Evolutionary conservation across 2,329 filamentous ascomycete species (phyloP), one percentile per base, ranked within the genome.

Genomic region (Apiospora phragmitis): DNA sequence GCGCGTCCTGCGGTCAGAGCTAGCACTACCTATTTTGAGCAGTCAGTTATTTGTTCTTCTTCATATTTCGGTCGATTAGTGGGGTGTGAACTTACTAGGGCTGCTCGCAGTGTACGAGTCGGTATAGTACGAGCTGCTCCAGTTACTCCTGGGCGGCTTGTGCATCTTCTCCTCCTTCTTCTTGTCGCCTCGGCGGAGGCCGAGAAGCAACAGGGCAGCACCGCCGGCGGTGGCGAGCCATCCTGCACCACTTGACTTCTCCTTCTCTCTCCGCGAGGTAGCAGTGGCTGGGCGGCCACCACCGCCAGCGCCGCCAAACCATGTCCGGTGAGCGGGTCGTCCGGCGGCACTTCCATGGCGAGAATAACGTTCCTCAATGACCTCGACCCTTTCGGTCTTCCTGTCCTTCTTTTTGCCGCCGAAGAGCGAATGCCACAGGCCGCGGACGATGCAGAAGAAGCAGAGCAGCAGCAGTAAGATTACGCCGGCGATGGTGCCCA

Each of bases 381-480:
- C 83, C 66, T 92, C 89, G 75, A 91, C 87, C 65, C 83, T 82
- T 72, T 90, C 88, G 69, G 81, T 81, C 74, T 81, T 81, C 73
- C 83, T 80, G 75, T 84, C 83, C 76, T 85, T 86, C 74, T 84
- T 84, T 75, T 84, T 84, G 75, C 89, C 86, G 55, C 87, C 88
- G 67, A 89, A 79, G 51, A 90, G 76, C 42, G 84, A 86, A 73
- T 89, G 85, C 86, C 90, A 92, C 59, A 91, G 82, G 18, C 88
- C 88, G 73, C 87, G 86, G 71, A 87, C 85, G 71, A 91, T 90
- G 84, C 92, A 93, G 86, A 90, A 94, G 83, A 93, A 90, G 85
- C 92, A 94, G 77, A 94, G 82, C 9, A 93, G 86, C 5, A 91
- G 83, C 29, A 95, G 87, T 2, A 95, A 84, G 51, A 87, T 81